Percentiles rank a stretch among this genome's conserved stretches.
These are phyloP conservation scores for Aspergillus sp. DNA, from an alignment of 2,329 filamentous ascomycete genomes.

Conservation along the genomic window DNA sequence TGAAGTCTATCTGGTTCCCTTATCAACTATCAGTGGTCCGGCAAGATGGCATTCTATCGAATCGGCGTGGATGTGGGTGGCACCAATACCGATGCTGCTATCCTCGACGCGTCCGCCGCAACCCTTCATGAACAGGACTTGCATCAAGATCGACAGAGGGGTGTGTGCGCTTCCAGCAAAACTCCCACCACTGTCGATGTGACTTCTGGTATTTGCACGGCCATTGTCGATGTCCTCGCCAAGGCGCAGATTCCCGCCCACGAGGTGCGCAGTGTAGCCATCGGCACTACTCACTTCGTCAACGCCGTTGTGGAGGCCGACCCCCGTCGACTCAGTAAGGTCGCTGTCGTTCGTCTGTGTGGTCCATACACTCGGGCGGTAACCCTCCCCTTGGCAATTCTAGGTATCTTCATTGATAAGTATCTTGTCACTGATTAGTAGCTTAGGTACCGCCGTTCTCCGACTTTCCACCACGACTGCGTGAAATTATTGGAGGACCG, in stretches of 20 bases:
- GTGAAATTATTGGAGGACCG: slow-evolving; percentile 51
- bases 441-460: slow-evolving; percentile 33
- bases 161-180: slow-evolving; percentile 37
- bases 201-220: slow-evolving; percentile 44
- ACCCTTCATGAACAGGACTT: slow-evolving; percentile 23
- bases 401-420: too few relatives aligned
- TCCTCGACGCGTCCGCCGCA: slow-evolving; percentile 28
- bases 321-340: slow-evolving; percentile 51
- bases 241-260: slow-evolving; percentile 34
- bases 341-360: slow-evolving; percentile 56
- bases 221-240: slow-evolving; percentile 40
- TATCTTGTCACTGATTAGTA: background rate
- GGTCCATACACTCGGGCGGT: slow-evolving; percentile 52
- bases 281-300: slow-evolving; percentile 57
- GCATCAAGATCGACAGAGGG: slow-evolving; percentile 13
- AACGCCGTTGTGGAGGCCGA: slow-evolving; percentile 56
- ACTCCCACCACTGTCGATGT: slow-evolving; percentile 46
- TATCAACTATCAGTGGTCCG: background rate
- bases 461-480: slow-evolving; percentile 52
- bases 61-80: slow-evolving; percentile 27
- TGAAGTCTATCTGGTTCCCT: background rate
- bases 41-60: background rate
- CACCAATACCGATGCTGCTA: slow-evolving; percentile 41
- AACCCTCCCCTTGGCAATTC: too few relatives aligned
- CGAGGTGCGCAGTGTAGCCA: slow-evolving; percentile 49